Base-by-base conservation (phyloP, 306 rosid genomes). In the Cucurbita moschata region DNA sequence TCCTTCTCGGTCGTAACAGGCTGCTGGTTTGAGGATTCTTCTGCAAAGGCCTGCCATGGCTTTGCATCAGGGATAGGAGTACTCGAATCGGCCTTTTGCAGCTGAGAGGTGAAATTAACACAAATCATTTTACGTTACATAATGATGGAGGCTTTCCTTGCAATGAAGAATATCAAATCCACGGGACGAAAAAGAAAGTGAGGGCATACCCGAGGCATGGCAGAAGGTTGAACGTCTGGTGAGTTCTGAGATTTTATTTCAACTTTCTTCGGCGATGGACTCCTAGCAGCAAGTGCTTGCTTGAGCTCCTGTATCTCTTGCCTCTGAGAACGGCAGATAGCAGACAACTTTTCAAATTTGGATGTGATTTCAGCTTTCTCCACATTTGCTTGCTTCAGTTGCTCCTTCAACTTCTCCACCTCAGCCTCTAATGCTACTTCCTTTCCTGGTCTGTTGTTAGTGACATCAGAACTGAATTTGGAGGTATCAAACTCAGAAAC, bases 251-350 rank as follows among this genome's bases (percentile, higher is more conserved):
- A 79, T 79, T 80, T 82, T 11, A 64, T 30, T 69, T 83, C 83
- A 68, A 87, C 89, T 87, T 76, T 87, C 19, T 74, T 80, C 26
- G 96, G 90, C 7, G 97, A 88, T 4, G 94, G 90, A 82, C 83
- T 83, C 79, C 79, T 85, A 59, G 91, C 84, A 35, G 96, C 86
- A 52, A 91, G 84, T 69, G 85, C 82, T 81, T 91, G 97, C 87
- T 87, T 94, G 73, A 94, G 96, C 47, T 94, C 99, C 84, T 89
- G 97, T 49, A 94, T 71, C 83, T 94, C 97, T 80, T 86, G 99
- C 85, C 99, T 85, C 44, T 91, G 99, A 7, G 99, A 90, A 71
- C 99, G 87, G 73, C 99, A 94, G 69, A 94, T 94, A 44, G 96
- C 91, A 69, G 99, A 86, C 47, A 94, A 86, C 86, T 94, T 94